phyloP scores from a whole-genome alignment of 345 rosid genomes.

The Populus davidiana region DNA sequence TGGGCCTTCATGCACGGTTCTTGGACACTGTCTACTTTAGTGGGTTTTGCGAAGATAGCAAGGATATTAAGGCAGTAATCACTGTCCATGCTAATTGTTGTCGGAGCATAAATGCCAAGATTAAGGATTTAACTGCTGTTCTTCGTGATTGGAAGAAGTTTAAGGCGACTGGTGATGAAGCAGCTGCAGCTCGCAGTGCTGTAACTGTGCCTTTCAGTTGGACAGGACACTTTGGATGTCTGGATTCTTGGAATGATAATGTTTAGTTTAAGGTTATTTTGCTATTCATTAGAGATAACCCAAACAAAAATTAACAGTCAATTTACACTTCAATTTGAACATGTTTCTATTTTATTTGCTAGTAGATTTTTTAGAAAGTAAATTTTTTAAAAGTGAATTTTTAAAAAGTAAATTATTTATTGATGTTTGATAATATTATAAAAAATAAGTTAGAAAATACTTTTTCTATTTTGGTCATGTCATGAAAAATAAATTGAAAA shows the following conservation, averaged over 20 bases:
- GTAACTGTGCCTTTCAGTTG: slow-evolving; percentile 4
- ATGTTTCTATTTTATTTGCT: no score
- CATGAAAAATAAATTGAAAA: no score
- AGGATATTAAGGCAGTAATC: slow-evolving; percentile 4
- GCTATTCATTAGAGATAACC: neutral
- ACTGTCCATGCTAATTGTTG: slow-evolving; percentile 33
- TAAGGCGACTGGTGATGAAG: neutral
- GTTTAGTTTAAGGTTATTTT: neutral
- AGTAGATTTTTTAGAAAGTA: no score
- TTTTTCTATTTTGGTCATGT: no score
- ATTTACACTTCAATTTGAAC: neutral
- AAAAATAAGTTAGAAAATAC: no score
- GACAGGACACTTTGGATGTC: slow-evolving; percentile 20
- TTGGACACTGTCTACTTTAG: slow-evolving; percentile 21
- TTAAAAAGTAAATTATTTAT: no score
- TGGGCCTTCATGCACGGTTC: slow-evolving; percentile 16
- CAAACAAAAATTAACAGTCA: neutral
- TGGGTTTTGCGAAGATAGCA: slow-evolving; percentile 28
- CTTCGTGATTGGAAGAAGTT: slow-evolving; percentile 24
- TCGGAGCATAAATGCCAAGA: slow-evolving; percentile 24
- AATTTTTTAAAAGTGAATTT: no score
- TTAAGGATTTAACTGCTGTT: slow-evolving; percentile 14
- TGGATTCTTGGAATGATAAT: slow-evolving; percentile 11
- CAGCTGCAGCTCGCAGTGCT: neutral
- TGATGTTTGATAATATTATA: no score